These are phyloP conservation scores for Lodderomyces oxycetoniae DNA, from an alignment of 1,139 yeast genomes.

Conservation along the genomic window DNA sequence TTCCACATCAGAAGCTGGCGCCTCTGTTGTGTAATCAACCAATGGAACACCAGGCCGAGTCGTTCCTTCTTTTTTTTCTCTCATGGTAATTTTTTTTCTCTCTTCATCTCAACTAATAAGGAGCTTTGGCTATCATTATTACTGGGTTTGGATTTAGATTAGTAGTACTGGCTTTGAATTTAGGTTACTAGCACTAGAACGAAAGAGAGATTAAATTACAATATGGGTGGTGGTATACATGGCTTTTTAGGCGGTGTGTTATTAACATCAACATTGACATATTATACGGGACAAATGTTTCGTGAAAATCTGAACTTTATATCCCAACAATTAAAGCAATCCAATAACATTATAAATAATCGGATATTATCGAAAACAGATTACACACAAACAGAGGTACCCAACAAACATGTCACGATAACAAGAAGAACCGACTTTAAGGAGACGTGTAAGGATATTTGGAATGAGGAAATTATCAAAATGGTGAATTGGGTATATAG, in stretches of 20 bases:
- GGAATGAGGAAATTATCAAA: constrained; percentile 73
- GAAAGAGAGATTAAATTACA: background rate
- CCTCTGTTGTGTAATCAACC: no score
- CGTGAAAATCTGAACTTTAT: constrained; percentile 45
- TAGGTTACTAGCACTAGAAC: no score
- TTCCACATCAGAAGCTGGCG: no score
- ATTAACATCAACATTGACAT: constrained; percentile 60
- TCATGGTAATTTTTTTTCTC: background rate
- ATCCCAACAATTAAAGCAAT: constrained; percentile 43
- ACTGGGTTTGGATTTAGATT: no score
- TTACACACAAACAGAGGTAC: constrained; percentile 24
- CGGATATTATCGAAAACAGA: constrained; percentile 36
- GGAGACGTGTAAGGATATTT: constrained; percentile 72
- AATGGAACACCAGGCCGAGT: constrained; percentile 4
- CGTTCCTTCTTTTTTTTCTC: background rate
- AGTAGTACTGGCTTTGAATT: no score
- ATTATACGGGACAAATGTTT: constrained; percentile 59
- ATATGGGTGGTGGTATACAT: constrained; percentile 62
- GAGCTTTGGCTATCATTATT: no score
- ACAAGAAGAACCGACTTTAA: constrained; percentile 26
- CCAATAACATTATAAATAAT: constrained; percentile 47
- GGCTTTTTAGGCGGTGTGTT: constrained; percentile 70
- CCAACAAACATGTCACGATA: constrained; percentile 29
- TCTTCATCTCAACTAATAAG: background rate
- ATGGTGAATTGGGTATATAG: constrained; percentile 64